A percentile compares a stretch with the other conserved stretches of the same genome.
Evolutionary conservation across 192 early-diverging fungal genomes (phyloP).

Genomic region (Coemansia sp.): DNA sequence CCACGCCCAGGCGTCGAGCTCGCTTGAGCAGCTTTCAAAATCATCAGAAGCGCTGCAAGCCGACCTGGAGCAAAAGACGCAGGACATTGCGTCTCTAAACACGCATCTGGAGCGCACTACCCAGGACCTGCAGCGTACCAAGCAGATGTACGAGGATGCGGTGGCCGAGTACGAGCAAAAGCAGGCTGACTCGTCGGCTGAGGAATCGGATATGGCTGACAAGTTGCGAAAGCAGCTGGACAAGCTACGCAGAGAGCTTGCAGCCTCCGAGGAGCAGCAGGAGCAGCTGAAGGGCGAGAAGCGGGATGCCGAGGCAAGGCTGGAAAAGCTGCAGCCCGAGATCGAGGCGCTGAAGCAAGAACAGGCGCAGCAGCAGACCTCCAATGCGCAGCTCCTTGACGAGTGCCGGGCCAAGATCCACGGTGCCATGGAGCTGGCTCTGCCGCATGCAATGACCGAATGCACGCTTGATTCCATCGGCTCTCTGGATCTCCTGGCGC

Average conservation of each 20-base stretch:
- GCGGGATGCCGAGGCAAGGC: slow-evolving; percentile 22
- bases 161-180: slow-evolving; percentile 12
- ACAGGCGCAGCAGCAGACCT: too few relatives aligned
- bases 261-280: slow-evolving; percentile 15
- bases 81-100: slow-evolving; percentile 9
- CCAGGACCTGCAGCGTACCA: slow-evolving; percentile 11
- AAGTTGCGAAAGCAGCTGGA: slow-evolving; percentile 16
- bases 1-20: neutral
- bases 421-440: too few relatives aligned
- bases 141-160: slow-evolving; percentile 19
- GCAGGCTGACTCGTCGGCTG: slow-evolving; percentile 3
- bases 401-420: too few relatives aligned
- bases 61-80: neutral
- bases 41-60: neutral
- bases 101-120: slow-evolving; percentile 11
- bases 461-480: too few relatives aligned
- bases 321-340: slow-evolving; percentile 15
- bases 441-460: too few relatives aligned
- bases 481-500: neutral
- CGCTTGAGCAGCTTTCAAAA: neutral
- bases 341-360: slow-evolving; percentile 43
- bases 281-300: slow-evolving; percentile 2
- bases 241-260: slow-evolving; percentile 18
- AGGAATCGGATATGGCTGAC: slow-evolving; percentile 10
- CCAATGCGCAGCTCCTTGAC: too few relatives aligned